A percentile compares a stretch with the other conserved stretches of the same genome.
Evolutionary conservation across 2,329 filamentous ascomycete genomes (phyloP).

Genomic region (Coniochaeta sp.): DNA sequence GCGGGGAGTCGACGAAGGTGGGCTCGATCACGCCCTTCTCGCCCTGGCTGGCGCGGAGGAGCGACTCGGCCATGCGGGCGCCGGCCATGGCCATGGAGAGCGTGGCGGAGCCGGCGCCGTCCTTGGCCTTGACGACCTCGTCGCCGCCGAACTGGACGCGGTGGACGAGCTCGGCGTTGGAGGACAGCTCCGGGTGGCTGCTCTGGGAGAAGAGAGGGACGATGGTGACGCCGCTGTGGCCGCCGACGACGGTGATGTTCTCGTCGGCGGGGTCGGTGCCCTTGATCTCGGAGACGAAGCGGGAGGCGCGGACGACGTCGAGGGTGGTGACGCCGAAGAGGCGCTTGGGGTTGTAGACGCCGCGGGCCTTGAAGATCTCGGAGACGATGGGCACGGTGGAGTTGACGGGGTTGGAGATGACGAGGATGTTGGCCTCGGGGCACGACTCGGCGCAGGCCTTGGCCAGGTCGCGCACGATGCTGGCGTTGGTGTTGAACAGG

Average conservation of each 20-base stretch:
- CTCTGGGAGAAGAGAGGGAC: slow-evolving; percentile 96
- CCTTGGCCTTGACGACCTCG: slow-evolving; percentile 99
- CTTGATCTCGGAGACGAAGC: slow-evolving; percentile 96
- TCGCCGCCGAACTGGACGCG: slow-evolving; percentile 99
- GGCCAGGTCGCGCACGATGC: slow-evolving; percentile 96
- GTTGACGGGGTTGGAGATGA: slow-evolving; percentile 99
- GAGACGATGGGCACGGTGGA: slow-evolving; percentile 96
- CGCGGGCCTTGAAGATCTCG: slow-evolving; percentile 91
- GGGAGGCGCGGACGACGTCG: slow-evolving; percentile 93
- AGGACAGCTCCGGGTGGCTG: slow-evolving; percentile 74
- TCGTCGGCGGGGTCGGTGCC: slow-evolving; percentile 82
- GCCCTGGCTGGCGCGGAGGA: slow-evolving; percentile 87
- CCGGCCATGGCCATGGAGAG: slow-evolving; percentile 99
- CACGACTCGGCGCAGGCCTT: slow-evolving; percentile 85
- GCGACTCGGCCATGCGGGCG: slow-evolving; percentile 74
- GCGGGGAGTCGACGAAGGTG: slow-evolving; percentile 91
- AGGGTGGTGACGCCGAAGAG: slow-evolving; percentile 99
- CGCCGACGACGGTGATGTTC: slow-evolving; percentile 93
- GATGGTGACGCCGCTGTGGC: slow-evolving; percentile 97
- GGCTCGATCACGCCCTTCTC: slow-evolving; percentile 95
- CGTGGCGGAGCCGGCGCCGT: slow-evolving; percentile 91
- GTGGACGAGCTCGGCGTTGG: slow-evolving; percentile 74
- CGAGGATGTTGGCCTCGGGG: slow-evolving; percentile 89
- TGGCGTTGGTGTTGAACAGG: slow-evolving; percentile 99
- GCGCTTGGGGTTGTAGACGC: slow-evolving; percentile 98